Evolutionary conservation across 345 rosid genomes (phyloP), one percentile per base, ranked within the genome.

Genomic region (Acer negundo): DNA sequence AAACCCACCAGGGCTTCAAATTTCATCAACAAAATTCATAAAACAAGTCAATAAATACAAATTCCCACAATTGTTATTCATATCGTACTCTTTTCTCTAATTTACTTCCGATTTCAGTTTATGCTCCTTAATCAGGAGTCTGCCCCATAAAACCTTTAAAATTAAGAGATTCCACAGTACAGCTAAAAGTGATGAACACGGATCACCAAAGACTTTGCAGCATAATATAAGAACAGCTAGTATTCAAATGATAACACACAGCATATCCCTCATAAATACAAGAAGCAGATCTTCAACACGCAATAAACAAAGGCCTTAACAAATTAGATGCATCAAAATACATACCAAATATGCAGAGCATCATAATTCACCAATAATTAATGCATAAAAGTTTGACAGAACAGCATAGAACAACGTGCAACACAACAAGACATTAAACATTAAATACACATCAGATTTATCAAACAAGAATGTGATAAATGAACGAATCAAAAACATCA

Each of bases 301-400:
- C 55, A 70, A 7, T 20, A 10, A 67, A 55, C 65, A 58, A 68
- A 67, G 5, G 53, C 11, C 26, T 58, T 68, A 12, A 16, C 28
- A 61, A 13, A 44, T 6, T 58, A 20, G 7, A 63, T 16, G 31
- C 47, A 19, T 63, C 51, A 55, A 65, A 53, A 35, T 28, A n/a
- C 22, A 38, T 15, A 42, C 46, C 42, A 76, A 49, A 73, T 62
- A 7, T 9, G 63, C 19, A 61, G 46, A 40, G 22, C 17, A 24
- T 1, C 17, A 44, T 20, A 51, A 73, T 24, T 31, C 51, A 44
- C 24, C 26, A 20, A 22, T 22, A 73, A 73, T 53, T 62, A 69
- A 81, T 62, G 62, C 15, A 53, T 10, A 55, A 77, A 73, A 59
- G 20, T 24, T 77, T 17, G 40, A 67, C 44, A 69, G 61, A 11